phyloP scores from a whole-genome alignment of 2,329 filamentous ascomycete species.

The Pyrenophora seminiperda region DNA sequence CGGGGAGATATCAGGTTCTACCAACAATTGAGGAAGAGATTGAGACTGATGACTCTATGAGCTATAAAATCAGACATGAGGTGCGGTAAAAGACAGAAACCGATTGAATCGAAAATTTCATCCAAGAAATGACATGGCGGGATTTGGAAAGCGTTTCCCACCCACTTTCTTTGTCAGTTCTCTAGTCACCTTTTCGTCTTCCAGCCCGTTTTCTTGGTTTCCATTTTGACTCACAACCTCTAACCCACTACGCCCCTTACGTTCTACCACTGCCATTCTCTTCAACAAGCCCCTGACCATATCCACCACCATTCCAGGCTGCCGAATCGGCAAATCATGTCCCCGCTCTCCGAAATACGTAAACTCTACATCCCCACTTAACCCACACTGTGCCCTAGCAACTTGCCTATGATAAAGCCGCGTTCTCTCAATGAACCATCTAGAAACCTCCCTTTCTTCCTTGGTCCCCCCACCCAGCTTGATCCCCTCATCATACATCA shows the following conservation, averaged over 20 bases:
- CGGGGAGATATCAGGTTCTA: slow-evolving; percentile 23
- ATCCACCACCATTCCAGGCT: background rate
- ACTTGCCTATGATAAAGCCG: slow-evolving; percentile 9
- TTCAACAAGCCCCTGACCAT: slow-evolving; percentile 22
- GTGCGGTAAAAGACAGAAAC: background rate
- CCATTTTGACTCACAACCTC: too few species aligned
- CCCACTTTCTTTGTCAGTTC: background rate
- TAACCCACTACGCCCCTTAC: too few species aligned
- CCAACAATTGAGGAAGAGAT: slow-evolving; percentile 33
- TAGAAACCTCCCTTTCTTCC: slow-evolving; percentile 5
- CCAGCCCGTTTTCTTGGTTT: background rate
- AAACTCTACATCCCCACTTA: slow-evolving; percentile 1
- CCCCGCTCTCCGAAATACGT: background rate
- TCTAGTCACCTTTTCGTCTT: background rate
- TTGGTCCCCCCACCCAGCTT: slow-evolving; percentile 8
- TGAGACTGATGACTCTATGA: slow-evolving; percentile 11
- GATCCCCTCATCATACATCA: slow-evolving; percentile 11
- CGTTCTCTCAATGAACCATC: slow-evolving; percentile 5
- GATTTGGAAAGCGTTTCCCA: background rate
- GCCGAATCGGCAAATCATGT: slow-evolving; percentile 13
- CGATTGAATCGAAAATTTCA: background rate
- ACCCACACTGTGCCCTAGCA: slow-evolving; percentile 4
- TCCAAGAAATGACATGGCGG: background rate
- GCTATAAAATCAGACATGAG: background rate
- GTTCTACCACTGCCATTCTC: slow-evolving; percentile 16